These are phyloP conservation scores for Saccharomycopsis phalli DNA, from an alignment of 1,139 yeast species.

Conservation along the genomic window DNA sequence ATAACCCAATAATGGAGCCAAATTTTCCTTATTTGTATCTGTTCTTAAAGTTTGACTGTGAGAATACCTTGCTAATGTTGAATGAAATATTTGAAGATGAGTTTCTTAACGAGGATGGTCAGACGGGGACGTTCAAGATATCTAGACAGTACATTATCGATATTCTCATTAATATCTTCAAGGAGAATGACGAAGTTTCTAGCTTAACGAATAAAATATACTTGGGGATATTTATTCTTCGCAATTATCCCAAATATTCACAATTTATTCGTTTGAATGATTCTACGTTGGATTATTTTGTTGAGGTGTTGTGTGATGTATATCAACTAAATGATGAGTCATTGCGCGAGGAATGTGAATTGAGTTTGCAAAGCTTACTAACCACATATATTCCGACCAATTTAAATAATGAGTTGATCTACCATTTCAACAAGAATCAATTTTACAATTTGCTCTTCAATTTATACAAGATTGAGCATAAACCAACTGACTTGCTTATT, in stretches of 20 bases:
- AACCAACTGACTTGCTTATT: conserved; percentile 41
- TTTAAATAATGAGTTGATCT: conserved; percentile 35
- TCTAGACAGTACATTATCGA: conserved; percentile 28
- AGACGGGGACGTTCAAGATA: conserved; percentile 18
- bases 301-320: conserved; percentile 42
- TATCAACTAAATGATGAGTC: conserved; percentile 26
- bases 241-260: conserved; percentile 70
- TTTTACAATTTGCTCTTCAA: conserved; percentile 51
- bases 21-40: conserved; percentile 29
- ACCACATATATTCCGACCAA: conserved; percentile 53
- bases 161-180: conserved; percentile 24
- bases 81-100: conserved; percentile 27
- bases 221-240: conserved; percentile 59
- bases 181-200: conserved; percentile 18
- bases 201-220: conserved; percentile 26
- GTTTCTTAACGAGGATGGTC: conserved; percentile 24
- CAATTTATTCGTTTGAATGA: conserved; percentile 71
- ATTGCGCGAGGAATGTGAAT: conserved; percentile 52
- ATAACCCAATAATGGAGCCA: conserved; percentile 24
- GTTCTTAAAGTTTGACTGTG: conserved; percentile 23
- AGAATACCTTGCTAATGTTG: conserved; percentile 23
- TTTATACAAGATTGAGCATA: conserved; percentile 46
- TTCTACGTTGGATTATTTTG: conserved; percentile 38
- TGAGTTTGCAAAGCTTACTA: conserved; percentile 61
- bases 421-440: conserved; percentile 43